Percentiles rank a stretch among this genome's conserved stretches.
These are phyloP conservation scores for Sideroxylon spinosum DNA, from an alignment of 179 eudicot species.

Conservation along the genomic window DNA sequence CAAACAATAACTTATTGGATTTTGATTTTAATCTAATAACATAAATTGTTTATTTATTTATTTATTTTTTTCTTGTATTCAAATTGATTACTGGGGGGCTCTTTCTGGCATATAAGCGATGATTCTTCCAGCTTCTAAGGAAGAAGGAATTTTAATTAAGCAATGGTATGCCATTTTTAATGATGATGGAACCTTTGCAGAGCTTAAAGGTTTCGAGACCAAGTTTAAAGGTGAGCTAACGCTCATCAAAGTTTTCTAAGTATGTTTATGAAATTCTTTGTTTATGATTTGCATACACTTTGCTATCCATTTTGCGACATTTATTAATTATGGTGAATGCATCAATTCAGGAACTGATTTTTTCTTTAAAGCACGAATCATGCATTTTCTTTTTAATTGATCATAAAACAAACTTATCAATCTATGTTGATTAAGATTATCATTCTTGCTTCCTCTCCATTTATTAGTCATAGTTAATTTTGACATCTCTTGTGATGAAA, in stretches of 20 bases:
- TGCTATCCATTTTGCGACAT: background rate
- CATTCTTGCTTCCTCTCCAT: too few species aligned
- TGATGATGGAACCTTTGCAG: constrained; percentile 97
- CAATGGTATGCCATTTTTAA: constrained; percentile 97
- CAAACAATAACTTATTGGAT: too few species aligned
- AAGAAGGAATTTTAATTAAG: constrained; percentile 92
- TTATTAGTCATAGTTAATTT: background rate
- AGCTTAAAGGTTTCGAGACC: constrained; percentile 98
- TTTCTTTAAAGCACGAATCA: background rate
- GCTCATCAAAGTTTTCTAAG: constrained; percentile 99
- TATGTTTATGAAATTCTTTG: constrained; percentile 23
- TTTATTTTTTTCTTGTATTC: constrained; percentile 1
- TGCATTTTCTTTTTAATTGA: too few species aligned
- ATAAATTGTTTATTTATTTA: background rate
- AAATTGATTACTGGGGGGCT: constrained; percentile 2
- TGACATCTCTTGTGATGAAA: too few species aligned
- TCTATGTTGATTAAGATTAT: too few species aligned
- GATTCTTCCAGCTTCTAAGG: constrained; percentile 97
- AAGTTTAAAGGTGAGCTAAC: constrained; percentile 99
- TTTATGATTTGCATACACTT: background rate
- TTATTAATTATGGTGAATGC: background rate
- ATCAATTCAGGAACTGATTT: background rate
- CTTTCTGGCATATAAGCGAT: constrained; percentile 60
- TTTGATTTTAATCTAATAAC: constrained; percentile 1
- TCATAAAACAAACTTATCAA: too few species aligned